Evolutionary conservation across 1,284 basidiomycete species (phyloP), one percentile per base, ranked within the genome.

Genomic region (Marasmius sp.): DNA sequence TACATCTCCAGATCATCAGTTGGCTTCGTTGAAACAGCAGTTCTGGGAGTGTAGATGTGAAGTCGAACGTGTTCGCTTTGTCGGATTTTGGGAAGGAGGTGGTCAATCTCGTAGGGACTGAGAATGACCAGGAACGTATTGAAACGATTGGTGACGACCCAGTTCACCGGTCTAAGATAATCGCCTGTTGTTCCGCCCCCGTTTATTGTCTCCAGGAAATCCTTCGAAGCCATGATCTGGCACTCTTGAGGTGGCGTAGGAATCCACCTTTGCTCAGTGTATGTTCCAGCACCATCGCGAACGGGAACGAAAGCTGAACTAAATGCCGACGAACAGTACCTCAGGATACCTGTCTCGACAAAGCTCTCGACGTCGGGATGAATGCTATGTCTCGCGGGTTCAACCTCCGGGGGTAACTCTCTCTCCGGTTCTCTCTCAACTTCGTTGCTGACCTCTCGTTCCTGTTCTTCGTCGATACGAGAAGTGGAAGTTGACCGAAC

Each of bases 61-160:
- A 85, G 70, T 56, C 68, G 70, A 4, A 81, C 77, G 1, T 56
- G 49, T 7, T 61, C 60, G 65, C 73, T 75, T 20, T 57, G 57
- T 48, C 72, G 74, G 55, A 84, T 80, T 0, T 61, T 27, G 0
- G 75, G 74, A 2, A 85, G 68, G 33, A 85, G 70, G 47, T 62
- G 58, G 52, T 84, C 74, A 47, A 67, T 79, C 61, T 85, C 83
- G 57, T 68, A 75, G 0, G 83, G 81, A 62, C 84, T 85, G 55
- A 83, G 56, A 16, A 77, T 63, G 34, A 85, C 72, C 0, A 80
- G 38, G 14, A 9, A 3, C 5, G 47, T 16, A 16, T 8, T 22
- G 37, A 27, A 12, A 22, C 27, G 14, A 33, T 9, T 49, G 18
- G 78, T 76, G 16, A 80, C 45, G 34, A 84, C 67, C 83, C 83